These are phyloP conservation scores for Rhizophora apiculata DNA, from an alignment of 345 rosid species.

Conservation along the genomic window DNA sequence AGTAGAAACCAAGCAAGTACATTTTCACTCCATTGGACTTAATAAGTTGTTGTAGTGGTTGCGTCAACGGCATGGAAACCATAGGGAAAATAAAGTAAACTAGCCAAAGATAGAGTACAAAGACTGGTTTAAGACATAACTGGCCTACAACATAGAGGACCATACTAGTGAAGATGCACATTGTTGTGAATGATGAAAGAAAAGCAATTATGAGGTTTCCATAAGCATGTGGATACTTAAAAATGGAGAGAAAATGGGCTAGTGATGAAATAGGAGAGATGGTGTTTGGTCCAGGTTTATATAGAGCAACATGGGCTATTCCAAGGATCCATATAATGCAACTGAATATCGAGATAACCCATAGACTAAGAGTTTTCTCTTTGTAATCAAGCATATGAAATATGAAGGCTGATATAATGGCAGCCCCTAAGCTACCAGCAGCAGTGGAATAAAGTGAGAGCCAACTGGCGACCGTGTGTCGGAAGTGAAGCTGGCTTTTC, in stretches of 20 bases:
- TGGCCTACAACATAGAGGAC: slow-evolving; percentile 41
- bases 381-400: slow-evolving; percentile 45
- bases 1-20: slow-evolving; percentile 47
- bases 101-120: slow-evolving; percentile 43
- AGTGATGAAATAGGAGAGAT: slow-evolving; percentile 14
- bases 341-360: slow-evolving; percentile 65
- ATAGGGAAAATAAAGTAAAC: slow-evolving; percentile 49
- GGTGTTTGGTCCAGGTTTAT: slow-evolving; percentile 22
- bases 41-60: slow-evolving; percentile 37
- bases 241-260: slow-evolving; percentile 35
- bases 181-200: slow-evolving; percentile 51
- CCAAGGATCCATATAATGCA: slow-evolving; percentile 57
- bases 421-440: slow-evolving; percentile 47
- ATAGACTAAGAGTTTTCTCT: slow-evolving; percentile 34
- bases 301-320: slow-evolving; percentile 20
- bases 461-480: slow-evolving; percentile 48
- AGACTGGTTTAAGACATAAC: slow-evolving; percentile 40
- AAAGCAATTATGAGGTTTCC: slow-evolving; percentile 39
- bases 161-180: slow-evolving; percentile 53
- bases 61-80: slow-evolving; percentile 43
- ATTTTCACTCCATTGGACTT: slow-evolving; percentile 45
- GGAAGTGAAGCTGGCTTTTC: slow-evolving; percentile 23
- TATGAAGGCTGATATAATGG: slow-evolving; percentile 45
- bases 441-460: slow-evolving; percentile 48
- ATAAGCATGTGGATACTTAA: slow-evolving; percentile 42